A percentile compares a stretch with the other conserved stretches of the same genome.
These are phyloP conservation scores for Podospora anserina DNA, from an alignment of 495 filamentous ascomycete species.

Conservation along the genomic window DNA sequence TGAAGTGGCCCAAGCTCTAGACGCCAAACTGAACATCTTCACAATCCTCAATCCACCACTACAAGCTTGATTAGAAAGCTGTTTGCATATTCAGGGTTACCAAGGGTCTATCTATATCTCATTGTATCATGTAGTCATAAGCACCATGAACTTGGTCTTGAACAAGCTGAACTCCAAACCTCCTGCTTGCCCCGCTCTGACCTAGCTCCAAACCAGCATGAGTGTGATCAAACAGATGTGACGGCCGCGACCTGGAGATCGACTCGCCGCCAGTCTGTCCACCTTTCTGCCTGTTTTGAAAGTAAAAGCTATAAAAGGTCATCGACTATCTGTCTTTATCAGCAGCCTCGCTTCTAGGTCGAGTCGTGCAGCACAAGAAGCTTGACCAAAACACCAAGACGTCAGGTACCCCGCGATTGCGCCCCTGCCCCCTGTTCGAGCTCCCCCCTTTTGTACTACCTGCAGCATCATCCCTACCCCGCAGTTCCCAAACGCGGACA, in stretches of 20 bases:
- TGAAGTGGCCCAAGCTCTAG: not conserved
- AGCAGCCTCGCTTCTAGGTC: not conserved
- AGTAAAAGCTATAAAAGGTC: not conserved
- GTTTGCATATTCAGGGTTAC: no score
- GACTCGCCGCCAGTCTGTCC: not conserved
- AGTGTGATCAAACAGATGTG: not conserved
- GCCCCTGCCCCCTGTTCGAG: not conserved
- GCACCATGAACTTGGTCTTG: not conserved
- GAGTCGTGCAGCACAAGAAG: not conserved
- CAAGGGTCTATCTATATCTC: not conserved
- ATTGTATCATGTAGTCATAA: not conserved
- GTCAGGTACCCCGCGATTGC: not conserved
- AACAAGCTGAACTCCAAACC: not conserved
- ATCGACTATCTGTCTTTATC: not conserved
- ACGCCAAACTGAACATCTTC: not conserved
- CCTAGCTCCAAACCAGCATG: not conserved
- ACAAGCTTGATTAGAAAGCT: not conserved
- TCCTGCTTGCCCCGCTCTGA: not conserved
- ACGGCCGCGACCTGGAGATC: not conserved
- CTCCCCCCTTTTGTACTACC: not conserved
- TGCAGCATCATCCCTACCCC: conserved; percentile 1
- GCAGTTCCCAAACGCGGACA: conserved; percentile 1
- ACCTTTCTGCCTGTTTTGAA: not conserved
- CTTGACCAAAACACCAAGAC: not conserved
- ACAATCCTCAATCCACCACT: not conserved